Percentiles rank a stretch among this genome's conserved stretches.
Evolutionary conservation across 225 moss, liverwort and hornwort genomes (phyloP).

Genomic region (Thuidium tamariscinum): DNA sequence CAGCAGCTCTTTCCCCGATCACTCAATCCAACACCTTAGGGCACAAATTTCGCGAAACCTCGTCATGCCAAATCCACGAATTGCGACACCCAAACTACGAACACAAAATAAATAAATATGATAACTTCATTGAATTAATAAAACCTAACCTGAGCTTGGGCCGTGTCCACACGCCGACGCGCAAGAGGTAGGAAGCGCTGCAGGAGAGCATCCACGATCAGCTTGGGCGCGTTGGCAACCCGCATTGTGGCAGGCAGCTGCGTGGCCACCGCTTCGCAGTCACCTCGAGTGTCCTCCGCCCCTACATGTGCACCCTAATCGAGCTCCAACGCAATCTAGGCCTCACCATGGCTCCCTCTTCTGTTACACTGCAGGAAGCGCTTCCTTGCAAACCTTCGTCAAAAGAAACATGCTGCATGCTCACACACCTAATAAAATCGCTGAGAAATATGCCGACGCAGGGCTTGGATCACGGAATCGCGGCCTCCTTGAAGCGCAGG

Average conservation of each 20-base stretch:
- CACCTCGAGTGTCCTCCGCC: not conserved
- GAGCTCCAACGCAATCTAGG: not conserved
- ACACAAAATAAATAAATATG: not conserved
- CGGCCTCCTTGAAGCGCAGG: not conserved
- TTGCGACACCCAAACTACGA: not conserved
- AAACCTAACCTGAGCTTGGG: constrained; percentile 79
- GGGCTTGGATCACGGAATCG: not conserved
- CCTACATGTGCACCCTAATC: constrained; percentile 12
- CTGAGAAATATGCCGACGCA: not conserved
- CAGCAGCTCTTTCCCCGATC: not conserved
- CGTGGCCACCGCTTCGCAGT: not conserved
- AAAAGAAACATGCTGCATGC: not conserved
- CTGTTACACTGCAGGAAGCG: not conserved
- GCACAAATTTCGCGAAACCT: not conserved
- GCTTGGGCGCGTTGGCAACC: constrained; percentile 77
- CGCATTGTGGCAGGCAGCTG: constrained; percentile 53
- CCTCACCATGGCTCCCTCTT: constrained; percentile 9
- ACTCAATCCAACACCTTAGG: not conserved
- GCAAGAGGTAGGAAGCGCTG: constrained; percentile 94
- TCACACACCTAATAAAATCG: not conserved
- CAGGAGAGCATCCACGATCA: constrained; percentile 94
- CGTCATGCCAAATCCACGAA: not conserved
- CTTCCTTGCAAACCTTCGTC: not conserved
- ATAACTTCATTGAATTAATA: not conserved
- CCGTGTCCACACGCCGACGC: constrained; percentile 90